These are phyloP conservation scores for Lumnitzera littorea DNA, from an alignment of 345 rosid genomes.

Conservation along the genomic window DNA sequence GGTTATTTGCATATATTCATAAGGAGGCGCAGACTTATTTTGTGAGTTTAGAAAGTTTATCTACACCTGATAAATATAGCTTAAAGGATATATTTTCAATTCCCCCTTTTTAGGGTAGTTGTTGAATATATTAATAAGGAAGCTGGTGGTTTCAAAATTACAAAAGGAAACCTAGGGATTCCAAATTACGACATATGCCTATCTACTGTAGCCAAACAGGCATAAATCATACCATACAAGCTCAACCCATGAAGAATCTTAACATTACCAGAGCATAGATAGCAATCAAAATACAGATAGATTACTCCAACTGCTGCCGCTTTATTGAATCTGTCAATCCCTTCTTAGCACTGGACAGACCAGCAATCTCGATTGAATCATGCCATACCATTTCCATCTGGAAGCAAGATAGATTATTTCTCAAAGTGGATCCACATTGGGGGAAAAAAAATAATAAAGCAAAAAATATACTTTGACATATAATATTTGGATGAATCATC, in stretches of 20 bases:
- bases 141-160: too few relatives aligned
- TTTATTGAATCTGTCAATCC: constrained; percentile 44
- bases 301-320: constrained; percentile 71
- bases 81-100: too few relatives aligned
- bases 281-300: background rate
- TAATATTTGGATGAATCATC: too few relatives aligned
- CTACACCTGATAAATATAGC: too few relatives aligned
- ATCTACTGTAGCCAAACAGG: background rate
- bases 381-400: constrained; percentile 95
- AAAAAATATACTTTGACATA: too few relatives aligned
- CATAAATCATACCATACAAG: background rate
- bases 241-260: background rate
- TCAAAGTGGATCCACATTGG: background rate
- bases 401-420: background rate
- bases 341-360: constrained; percentile 45
- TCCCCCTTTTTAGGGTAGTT: too few relatives aligned
- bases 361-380: constrained; percentile 44
- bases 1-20: too few relatives aligned
- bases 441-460: background rate
- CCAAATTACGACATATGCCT: too few relatives aligned
- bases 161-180: too few relatives aligned
- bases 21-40: too few relatives aligned
- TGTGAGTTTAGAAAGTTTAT: too few relatives aligned
- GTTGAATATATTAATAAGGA: too few relatives aligned
- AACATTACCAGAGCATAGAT: constrained; percentile 8